Evolutionary conservation across 1,284 basidiomycete species (phyloP).

Genomic region (Apiotrichum montevideense): DNA sequence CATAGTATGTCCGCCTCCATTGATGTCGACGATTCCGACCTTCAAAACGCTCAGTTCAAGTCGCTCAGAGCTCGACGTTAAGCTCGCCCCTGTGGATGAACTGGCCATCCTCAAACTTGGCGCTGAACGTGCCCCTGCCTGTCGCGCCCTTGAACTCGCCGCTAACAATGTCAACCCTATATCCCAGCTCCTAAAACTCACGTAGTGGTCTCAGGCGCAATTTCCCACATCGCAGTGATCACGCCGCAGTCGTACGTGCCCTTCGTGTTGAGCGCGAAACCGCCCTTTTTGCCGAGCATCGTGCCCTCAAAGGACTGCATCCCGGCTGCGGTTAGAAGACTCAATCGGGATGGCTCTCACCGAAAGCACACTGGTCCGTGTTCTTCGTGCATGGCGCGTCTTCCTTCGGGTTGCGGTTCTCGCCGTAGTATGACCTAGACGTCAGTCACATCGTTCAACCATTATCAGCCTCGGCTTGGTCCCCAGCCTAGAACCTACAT

Average conservation of each 20-base stretch:
- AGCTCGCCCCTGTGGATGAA: too few relatives aligned
- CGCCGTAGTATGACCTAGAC: not conserved
- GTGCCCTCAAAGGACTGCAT: slow-evolving; percentile 1
- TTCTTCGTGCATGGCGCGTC: not conserved
- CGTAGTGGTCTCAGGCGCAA: not conserved
- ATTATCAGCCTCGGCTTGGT: too few relatives aligned
- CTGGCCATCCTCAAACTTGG: too few relatives aligned
- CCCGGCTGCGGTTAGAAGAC: not conserved
- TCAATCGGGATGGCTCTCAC: not conserved
- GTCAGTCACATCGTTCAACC: not conserved
- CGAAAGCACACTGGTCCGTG: not conserved
- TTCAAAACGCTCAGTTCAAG: too few relatives aligned
- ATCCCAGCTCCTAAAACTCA: not conserved
- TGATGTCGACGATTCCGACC: too few relatives aligned
- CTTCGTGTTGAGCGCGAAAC: not conserved
- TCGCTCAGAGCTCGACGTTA: too few relatives aligned
- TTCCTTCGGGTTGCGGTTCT: not conserved
- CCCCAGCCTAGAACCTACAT: not conserved
- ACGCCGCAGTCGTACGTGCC: not conserved
- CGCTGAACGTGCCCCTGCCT: not conserved
- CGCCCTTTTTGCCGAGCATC: slow-evolving; percentile 1
- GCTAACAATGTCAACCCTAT: not conserved
- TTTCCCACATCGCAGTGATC: not conserved
- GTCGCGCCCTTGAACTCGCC: not conserved
- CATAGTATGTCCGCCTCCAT: too few relatives aligned